Evolutionary conservation across 805 yeast genomes (phyloP).

Genomic region (Starmerella bombicola): DNA sequence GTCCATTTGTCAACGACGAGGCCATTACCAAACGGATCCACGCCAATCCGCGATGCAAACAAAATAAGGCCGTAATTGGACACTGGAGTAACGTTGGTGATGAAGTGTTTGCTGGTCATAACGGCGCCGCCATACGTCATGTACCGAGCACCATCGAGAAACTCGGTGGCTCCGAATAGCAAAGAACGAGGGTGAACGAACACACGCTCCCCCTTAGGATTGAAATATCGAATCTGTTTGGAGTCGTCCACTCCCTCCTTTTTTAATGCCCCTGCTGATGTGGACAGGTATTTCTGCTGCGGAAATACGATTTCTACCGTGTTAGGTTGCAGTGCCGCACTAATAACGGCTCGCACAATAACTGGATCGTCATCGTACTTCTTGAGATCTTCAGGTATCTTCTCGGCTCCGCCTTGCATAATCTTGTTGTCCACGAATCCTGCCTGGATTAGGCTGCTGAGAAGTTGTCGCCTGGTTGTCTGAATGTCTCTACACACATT

Average conservation of each 20-base stretch:
- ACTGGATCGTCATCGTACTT: constrained; percentile 42
- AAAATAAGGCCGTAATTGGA: constrained; percentile 58
- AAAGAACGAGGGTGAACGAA: constrained; percentile 82
- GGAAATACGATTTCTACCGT: constrained; percentile 73
- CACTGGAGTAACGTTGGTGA: constrained; percentile 71
- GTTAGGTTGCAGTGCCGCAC: constrained; percentile 76
- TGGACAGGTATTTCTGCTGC: constrained; percentile 57
- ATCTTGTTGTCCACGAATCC: constrained; percentile 51
- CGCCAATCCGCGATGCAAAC: constrained; percentile 56
- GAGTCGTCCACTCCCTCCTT: constrained; percentile 73
- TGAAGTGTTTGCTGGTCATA: constrained; percentile 52
- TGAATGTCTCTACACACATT: constrained; percentile 52
- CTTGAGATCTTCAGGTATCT: constrained; percentile 6
- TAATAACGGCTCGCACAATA: constrained; percentile 52
- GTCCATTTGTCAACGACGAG: constrained; percentile 80
- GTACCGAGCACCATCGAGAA: constrained; percentile 33
- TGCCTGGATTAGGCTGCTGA: constrained; percentile 58
- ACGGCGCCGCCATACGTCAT: constrained; percentile 48
- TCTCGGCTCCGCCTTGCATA: not conserved
- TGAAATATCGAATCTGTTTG: constrained; percentile 56
- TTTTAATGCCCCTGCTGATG: constrained; percentile 58
- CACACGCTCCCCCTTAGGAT: constrained; percentile 56
- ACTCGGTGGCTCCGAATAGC: constrained; percentile 41
- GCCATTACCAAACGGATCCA: constrained; percentile 56
- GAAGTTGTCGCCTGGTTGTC: constrained; percentile 57